phyloP scores from a whole-genome alignment of 1,284 basidiomycete genomes.

The Ceratobasidium theobromae region DNA sequence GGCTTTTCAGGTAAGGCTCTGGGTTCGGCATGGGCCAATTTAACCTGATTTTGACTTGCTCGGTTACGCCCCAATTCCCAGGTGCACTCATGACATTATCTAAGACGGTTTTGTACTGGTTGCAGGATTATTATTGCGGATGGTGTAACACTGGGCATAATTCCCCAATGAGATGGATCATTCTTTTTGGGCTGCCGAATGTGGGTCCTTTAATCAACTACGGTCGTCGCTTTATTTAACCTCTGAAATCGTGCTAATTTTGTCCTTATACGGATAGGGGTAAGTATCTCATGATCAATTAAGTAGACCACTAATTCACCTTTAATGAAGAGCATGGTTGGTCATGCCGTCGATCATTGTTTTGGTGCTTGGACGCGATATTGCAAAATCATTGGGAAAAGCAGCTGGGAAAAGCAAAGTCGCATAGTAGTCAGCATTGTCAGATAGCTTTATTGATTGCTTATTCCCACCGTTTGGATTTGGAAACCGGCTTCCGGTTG shows the following conservation, averaged over 20 bases:
- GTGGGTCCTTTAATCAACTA: slow-evolving; percentile 53
- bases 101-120: slow-evolving; percentile 83
- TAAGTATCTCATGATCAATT: slow-evolving; percentile 3
- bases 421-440: background rate
- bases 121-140: slow-evolving; percentile 72
- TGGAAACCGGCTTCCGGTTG: background rate
- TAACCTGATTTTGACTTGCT: slow-evolving; percentile 21
- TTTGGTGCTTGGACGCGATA: slow-evolving; percentile 57
- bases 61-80: slow-evolving; percentile 39
- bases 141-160: slow-evolving; percentile 80
- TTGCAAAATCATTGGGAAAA: slow-evolving; percentile 50
- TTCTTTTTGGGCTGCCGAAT: slow-evolving; percentile 77
- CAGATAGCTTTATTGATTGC: background rate
- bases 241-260: background rate
- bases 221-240: slow-evolving; percentile 1
- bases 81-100: slow-evolving; percentile 74
- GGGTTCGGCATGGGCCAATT: background rate
- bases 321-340: slow-evolving; percentile 63
- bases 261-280: slow-evolving; percentile 9
- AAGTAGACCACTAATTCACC: background rate
- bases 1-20: slow-evolving; percentile 55
- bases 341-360: slow-evolving; percentile 64
- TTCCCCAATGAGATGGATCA: slow-evolving; percentile 51
- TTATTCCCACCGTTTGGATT: background rate
- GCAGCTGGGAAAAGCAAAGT: slow-evolving; percentile 38